Percentiles rank a stretch among this genome's conserved stretches.
Conservation (phyloP, 129 eudicot species). For the Saussurea involucrata region DNA sequence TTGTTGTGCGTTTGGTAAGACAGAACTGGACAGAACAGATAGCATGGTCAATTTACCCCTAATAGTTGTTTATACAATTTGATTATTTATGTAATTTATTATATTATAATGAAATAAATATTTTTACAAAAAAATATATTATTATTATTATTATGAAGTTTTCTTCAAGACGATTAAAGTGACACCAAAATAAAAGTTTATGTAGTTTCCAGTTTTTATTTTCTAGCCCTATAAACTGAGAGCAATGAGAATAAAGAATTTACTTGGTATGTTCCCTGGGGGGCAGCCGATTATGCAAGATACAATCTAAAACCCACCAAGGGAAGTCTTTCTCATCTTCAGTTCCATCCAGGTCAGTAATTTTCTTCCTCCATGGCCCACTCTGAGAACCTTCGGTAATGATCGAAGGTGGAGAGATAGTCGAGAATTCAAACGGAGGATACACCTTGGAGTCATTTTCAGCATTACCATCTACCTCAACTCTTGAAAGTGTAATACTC, state of each 20-base stretch:
- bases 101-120: too few species aligned
- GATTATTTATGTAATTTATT: too few species aligned
- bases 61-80: too few species aligned
- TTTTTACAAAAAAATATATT: too few species aligned
- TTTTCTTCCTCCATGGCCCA: conserved; percentile 94
- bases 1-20: too few species aligned
- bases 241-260: conserved; percentile 16
- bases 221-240: neutral
- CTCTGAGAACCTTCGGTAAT: conserved; percentile 88
- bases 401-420: conserved; percentile 70
- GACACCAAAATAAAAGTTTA: too few species aligned
- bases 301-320: conserved; percentile 84
- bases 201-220: too few species aligned
- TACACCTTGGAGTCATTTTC: conserved; percentile 72
- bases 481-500: conserved; percentile 52
- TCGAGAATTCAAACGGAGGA: conserved; percentile 83
- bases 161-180: too few species aligned
- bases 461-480: conserved; percentile 62
- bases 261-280: conserved; percentile 95
- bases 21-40: too few species aligned
- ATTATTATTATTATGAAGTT: too few species aligned
- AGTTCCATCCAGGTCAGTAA: conserved; percentile 72
- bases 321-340: conserved; percentile 96
- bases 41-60: too few species aligned
- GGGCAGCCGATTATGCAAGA: conserved; percentile 82